Evolutionary conservation across 306 rosid species (phyloP), one percentile per base, ranked within the genome.

Genomic region (Begonia peltatifolia): DNA sequence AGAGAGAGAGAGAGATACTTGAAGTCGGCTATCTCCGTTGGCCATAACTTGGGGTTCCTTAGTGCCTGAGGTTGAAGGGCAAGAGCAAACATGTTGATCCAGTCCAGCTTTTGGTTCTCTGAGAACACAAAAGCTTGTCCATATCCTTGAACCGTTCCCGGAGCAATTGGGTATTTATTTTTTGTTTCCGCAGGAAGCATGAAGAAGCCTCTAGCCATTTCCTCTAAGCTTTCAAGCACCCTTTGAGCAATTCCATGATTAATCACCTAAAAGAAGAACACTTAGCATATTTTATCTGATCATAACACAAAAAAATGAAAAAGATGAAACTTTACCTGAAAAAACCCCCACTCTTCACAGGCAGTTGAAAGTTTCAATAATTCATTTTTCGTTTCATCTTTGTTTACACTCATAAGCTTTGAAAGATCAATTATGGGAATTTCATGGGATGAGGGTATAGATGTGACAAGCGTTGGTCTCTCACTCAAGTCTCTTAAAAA

Each of bases 81-180:
- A 63, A 92, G 86, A 70, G 99, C 96, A 71, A 86, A 83, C 99
- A 92, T 92, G 74, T 92, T 86, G 69, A 95, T 86, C 96, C 99
- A 92, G 41, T 92, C 99, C 41, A 92, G 65, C 64, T 92, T 92
- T 44, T 92, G 99, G 61, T 86, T 86, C 79, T 92, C 94, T 50
- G 99, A 92, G 74, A 92, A 77, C 60, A 92, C 87, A 73, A 92
- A 92, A 46, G 99, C 99, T 46, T 92, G 96, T 14, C 99, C 99
- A 54, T 92, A 92, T 41, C 96, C 96, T 65, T 92, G 99, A 49
- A 86, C 71, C 30, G 93, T 86, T 41, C 99, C 94, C 1, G 96
- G 99, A 55, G 71, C 78, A 93, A 92, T 81, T 22, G 79, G 76
- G 56, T 92, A 86, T 77, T 83, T 83, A 65, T 83, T 76, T 64